These are phyloP conservation scores for Daldinia sp. DNA, from an alignment of 2,329 filamentous ascomycete genomes.

Conservation along the genomic window DNA sequence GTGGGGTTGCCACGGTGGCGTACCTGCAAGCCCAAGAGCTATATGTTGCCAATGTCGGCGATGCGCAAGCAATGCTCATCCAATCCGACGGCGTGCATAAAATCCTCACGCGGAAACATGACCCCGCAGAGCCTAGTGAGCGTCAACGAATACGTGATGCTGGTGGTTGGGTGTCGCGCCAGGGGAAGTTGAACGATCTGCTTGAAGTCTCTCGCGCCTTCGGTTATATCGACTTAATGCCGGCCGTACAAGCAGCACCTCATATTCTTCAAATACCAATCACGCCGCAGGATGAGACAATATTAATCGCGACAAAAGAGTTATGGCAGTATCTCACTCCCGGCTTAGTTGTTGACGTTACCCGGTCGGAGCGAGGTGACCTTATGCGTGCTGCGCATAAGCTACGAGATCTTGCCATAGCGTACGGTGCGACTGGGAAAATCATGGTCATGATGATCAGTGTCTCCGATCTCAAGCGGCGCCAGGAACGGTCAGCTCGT, in stretches of 20 bases:
- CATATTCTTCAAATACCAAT: constrained; percentile 83
- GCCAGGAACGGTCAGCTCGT: constrained; percentile 76
- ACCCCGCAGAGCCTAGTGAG: constrained; percentile 87
- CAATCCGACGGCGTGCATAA: constrained; percentile 86
- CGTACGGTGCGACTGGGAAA: constrained; percentile 92
- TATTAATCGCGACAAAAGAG: constrained; percentile 89
- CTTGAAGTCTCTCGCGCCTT: constrained; percentile 95
- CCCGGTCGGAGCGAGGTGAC: constrained; percentile 85
- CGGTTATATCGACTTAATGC: constrained; percentile 92
- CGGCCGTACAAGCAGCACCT: constrained; percentile 91
- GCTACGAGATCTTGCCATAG: constrained; percentile 92
- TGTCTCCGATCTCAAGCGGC: constrained; percentile 88
- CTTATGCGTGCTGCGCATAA: constrained; percentile 96
- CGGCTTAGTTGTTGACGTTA: constrained; percentile 91
- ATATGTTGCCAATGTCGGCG: constrained; percentile 94
- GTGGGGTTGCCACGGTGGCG: constrained; percentile 90
- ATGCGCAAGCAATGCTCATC: constrained; percentile 95
- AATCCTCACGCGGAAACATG: constrained; percentile 90
- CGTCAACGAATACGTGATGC: constrained; percentile 91
- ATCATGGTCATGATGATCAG: constrained; percentile 99
- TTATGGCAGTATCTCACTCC: constrained; percentile 95
- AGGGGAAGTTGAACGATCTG: constrained; percentile 91
- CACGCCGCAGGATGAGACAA: constrained; percentile 91
- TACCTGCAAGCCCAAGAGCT: constrained; percentile 92
- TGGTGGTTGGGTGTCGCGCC: constrained; percentile 94